A percentile compares a stretch with the other conserved stretches of the same genome.
Conservation (phyloP, 2,329 filamentous ascomycete genomes). For the Colletotrichum godetiae region DNA sequence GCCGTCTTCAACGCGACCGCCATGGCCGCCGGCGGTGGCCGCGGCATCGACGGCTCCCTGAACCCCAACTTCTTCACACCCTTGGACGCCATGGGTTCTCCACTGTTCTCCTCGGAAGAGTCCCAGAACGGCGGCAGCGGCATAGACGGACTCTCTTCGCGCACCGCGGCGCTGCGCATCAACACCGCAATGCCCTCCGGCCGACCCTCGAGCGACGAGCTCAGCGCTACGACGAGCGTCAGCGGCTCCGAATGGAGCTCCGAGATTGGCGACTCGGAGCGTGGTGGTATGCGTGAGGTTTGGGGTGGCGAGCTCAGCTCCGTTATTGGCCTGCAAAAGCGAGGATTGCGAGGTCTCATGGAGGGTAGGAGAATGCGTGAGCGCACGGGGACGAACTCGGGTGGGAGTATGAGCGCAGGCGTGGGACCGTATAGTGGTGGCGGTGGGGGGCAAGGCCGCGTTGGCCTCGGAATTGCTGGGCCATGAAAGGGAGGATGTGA, state of each 20-base stretch:
- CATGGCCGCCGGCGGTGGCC: slow-evolving; percentile 95
- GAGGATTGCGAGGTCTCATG: slow-evolving; percentile 92
- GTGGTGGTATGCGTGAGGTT: slow-evolving; percentile 67
- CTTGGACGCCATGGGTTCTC: slow-evolving; percentile 54
- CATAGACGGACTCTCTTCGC: slow-evolving; percentile 46
- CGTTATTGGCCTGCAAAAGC: slow-evolving; percentile 95
- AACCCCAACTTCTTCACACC: slow-evolving; percentile 73
- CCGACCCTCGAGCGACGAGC: slow-evolving; percentile 58
- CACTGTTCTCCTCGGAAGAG: slow-evolving; percentile 24
- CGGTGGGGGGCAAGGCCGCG: slow-evolving; percentile 44
- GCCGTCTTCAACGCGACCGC: slow-evolving; percentile 98
- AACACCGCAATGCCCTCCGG: slow-evolving; percentile 55
- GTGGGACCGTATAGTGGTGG: slow-evolving; percentile 32
- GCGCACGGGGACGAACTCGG: slow-evolving; percentile 61
- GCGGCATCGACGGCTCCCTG: slow-evolving; percentile 77
- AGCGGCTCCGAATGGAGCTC: slow-evolving; percentile 69
- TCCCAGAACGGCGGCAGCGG: slow-evolving; percentile 38
- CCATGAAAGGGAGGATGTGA: slow-evolving; percentile 44
- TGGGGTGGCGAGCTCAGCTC: slow-evolving; percentile 88
- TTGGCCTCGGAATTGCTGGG: slow-evolving; percentile 66
- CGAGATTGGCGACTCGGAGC: slow-evolving; percentile 62
- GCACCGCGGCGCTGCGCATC: slow-evolving; percentile 57
- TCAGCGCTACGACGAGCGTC: slow-evolving; percentile 61
- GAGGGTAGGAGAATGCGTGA: slow-evolving; percentile 90
- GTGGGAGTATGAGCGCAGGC: slow-evolving; percentile 36